Conservation (phyloP, 306 rosid species). For the Cercis canadensis region DNA sequence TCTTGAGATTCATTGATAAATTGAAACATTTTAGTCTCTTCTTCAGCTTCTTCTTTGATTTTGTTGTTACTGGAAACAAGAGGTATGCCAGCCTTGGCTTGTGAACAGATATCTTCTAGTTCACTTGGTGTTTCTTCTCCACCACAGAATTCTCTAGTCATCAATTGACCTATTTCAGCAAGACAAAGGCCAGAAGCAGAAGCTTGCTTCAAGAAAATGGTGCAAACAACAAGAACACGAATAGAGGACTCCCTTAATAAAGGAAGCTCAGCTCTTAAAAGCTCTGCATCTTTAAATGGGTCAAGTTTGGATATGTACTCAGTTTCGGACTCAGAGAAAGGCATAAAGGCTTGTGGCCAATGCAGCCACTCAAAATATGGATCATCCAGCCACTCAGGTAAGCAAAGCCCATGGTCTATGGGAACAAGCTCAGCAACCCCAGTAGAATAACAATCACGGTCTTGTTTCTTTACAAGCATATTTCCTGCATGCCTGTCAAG, state of each 20-base stretch:
- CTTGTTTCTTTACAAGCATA: slow-evolving; percentile 73
- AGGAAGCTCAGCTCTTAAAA: slow-evolving; percentile 68
- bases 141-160: slow-evolving; percentile 64
- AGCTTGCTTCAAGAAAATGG: slow-evolving; percentile 77
- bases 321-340: slow-evolving; percentile 73
- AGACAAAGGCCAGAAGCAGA: slow-evolving; percentile 71
- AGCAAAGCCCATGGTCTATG: slow-evolving; percentile 92
- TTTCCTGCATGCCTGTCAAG: slow-evolving; percentile 96
- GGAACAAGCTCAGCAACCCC: slow-evolving; percentile 78
- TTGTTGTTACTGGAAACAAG: slow-evolving; percentile 15
- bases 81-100: slow-evolving; percentile 57
- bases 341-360: slow-evolving; percentile 90
- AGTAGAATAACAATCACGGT: slow-evolving; percentile 21
- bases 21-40: slow-evolving; percentile 37
- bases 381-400: slow-evolving; percentile 95
- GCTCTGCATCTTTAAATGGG: slow-evolving; percentile 77
- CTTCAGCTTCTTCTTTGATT: slow-evolving; percentile 25
- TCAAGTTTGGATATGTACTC: slow-evolving; percentile 81
- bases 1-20: slow-evolving; percentile 30
- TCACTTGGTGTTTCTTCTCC: slow-evolving; percentile 60
- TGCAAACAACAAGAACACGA: slow-evolving; percentile 82
- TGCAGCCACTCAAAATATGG: slow-evolving; percentile 98
- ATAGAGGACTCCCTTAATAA: slow-evolving; percentile 67
- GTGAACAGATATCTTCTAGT: slow-evolving; percentile 63
- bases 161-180: slow-evolving; percentile 80